Conservation (phyloP, 2,329 filamentous ascomycete genomes). For the Sclerotinia sclerotiorum region DNA sequence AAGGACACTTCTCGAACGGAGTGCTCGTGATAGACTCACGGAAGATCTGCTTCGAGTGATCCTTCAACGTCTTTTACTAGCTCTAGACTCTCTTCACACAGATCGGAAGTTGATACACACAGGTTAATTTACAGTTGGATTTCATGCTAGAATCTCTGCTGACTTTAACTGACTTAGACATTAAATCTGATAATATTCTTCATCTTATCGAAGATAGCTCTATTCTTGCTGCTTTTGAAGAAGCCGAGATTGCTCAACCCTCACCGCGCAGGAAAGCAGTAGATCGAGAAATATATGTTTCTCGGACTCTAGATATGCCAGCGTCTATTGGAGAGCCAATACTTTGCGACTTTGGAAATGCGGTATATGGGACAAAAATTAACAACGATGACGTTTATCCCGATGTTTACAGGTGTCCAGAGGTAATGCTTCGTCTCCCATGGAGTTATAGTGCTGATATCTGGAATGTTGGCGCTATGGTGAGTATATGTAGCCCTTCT, state of each 20-base stretch:
- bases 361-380: conserved; percentile 21
- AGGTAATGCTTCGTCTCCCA: conserved; percentile 91
- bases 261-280: conserved; percentile 29
- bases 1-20: no score
- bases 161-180: conserved; percentile 25
- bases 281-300: conserved; percentile 28
- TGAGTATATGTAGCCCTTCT: conserved; percentile 47
- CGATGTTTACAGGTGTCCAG: conserved; percentile 79
- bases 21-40: no score
- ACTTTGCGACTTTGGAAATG: conserved; percentile 28
- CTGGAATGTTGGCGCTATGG: conserved; percentile 99
- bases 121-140: conserved; percentile 11
- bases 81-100: conserved; percentile 25
- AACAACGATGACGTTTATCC: no score
- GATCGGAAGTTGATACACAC: conserved; percentile 23
- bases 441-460: conserved; percentile 98
- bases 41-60: not conserved
- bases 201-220: conserved; percentile 27
- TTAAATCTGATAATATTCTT: conserved; percentile 31
- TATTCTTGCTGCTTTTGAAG: conserved; percentile 29
- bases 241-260: conserved; percentile 26
- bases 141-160: conserved; percentile 18
- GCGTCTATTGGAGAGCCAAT: conserved; percentile 17
- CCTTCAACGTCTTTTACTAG: conserved; percentile 12
- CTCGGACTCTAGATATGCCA: conserved; percentile 20